A percentile compares a stretch with the other conserved stretches of the same genome.
phyloP scores from a whole-genome alignment of 202 grass and related monocot species.

The Eragrostis tef region DNA sequence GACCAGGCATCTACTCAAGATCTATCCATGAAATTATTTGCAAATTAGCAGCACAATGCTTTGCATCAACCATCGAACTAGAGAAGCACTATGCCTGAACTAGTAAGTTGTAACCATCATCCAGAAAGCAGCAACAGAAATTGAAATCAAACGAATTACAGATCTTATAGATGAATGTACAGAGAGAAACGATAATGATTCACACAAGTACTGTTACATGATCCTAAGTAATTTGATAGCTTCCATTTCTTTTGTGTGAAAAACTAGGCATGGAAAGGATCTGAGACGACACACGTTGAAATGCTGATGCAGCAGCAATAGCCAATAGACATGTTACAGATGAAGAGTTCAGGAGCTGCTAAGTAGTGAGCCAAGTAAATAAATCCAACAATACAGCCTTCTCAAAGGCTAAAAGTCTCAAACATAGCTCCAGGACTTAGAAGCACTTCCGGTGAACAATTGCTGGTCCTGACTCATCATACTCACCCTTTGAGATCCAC shows the following conservation, averaged over 20 bases:
- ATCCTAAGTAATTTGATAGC: conserved; percentile 15
- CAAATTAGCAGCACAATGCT: not conserved
- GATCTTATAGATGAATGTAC: conserved; percentile 38
- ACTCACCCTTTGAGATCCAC: conserved; percentile 84
- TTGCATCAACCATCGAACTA: not conserved
- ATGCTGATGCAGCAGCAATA: not conserved
- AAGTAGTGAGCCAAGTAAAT: conserved; percentile 39
- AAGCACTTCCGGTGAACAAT: conserved; percentile 89
- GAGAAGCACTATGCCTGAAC: not conserved
- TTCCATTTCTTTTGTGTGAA: not conserved
- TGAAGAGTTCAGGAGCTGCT: not conserved
- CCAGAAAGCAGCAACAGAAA: not conserved
- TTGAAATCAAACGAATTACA: conserved; percentile 12
- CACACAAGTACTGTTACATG: conserved; percentile 5
- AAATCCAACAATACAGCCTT: conserved; percentile 46
- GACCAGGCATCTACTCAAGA: not conserved
- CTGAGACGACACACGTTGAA: not conserved
- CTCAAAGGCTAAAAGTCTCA: conserved; percentile 43
- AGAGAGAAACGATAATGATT: conserved; percentile 28
- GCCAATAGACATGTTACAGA: conserved; percentile 21
- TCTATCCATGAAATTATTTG: not conserved
- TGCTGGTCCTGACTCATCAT: conserved; percentile 70
- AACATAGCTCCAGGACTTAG: conserved; percentile 46
- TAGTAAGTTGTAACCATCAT: not conserved
- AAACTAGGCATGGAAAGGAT: conserved; percentile 15